Percentiles rank a stretch among this genome's conserved stretches.
Evolutionary conservation across 2,329 filamentous ascomycete genomes (phyloP).

Genomic region (Dissoconium aciculare): DNA sequence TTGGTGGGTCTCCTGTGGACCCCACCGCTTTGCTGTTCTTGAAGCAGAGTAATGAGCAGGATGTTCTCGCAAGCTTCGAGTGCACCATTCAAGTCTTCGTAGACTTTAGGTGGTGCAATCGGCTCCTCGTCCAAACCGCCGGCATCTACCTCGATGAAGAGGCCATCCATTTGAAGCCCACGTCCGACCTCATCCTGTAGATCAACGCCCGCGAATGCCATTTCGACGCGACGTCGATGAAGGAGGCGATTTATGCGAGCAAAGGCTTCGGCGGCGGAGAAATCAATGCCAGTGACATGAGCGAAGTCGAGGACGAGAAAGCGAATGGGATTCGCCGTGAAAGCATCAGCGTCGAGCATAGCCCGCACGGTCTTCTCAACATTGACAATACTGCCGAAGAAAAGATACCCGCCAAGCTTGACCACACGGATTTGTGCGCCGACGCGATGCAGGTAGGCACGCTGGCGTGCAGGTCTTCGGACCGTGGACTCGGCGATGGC

Average conservation of each 20-base stretch:
- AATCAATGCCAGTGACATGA: constrained; percentile 85
- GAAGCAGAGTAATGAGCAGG: constrained; percentile 44
- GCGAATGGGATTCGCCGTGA: constrained; percentile 62
- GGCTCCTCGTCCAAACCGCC: constrained; percentile 42
- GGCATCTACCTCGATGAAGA: constrained; percentile 58
- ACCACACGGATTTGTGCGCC: constrained; percentile 80
- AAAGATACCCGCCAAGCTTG: constrained; percentile 88
- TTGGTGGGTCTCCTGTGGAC: background rate
- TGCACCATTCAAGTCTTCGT: constrained; percentile 82
- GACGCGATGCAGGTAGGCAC: constrained; percentile 70
- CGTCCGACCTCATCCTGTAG: constrained; percentile 60
- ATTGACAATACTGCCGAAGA: constrained; percentile 93
- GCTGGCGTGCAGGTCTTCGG: constrained; percentile 74
- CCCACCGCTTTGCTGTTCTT: constrained; percentile 23
- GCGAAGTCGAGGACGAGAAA: constrained; percentile 81
- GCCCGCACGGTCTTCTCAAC: constrained; percentile 78
- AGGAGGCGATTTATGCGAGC: constrained; percentile 80
- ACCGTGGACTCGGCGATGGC: constrained; percentile 85
- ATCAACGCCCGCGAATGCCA: constrained; percentile 72
- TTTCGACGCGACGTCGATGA: constrained; percentile 57
- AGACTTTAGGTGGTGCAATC: constrained; percentile 42
- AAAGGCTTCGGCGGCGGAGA: constrained; percentile 90
- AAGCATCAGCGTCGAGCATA: constrained; percentile 69
- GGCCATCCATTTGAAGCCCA: constrained; percentile 67
- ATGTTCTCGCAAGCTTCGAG: constrained; percentile 93